phyloP scores from a whole-genome alignment of 2,329 filamentous ascomycete species.

The Talaromyces marneffei region DNA sequence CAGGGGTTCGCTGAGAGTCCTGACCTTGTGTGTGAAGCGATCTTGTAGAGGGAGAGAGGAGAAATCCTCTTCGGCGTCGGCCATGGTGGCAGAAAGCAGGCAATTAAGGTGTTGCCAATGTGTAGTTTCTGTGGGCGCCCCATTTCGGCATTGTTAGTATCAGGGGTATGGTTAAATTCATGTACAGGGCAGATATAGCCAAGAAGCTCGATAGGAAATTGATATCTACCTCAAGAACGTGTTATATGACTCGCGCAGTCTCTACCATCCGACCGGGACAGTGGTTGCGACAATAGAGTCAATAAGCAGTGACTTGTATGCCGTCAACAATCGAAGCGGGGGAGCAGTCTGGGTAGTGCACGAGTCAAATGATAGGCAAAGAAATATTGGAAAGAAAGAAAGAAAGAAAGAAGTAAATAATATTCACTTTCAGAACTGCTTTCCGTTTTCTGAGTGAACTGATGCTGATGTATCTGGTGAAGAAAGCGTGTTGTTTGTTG shows the following conservation, averaged over 20 bases:
- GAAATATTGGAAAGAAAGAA: neutral
- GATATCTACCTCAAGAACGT: neutral
- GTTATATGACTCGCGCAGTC: neutral
- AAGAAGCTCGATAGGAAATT: neutral
- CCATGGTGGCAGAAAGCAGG: constrained; percentile 27
- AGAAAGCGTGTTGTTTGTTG: neutral
- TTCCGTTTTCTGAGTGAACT: neutral
- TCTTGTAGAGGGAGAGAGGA: constrained; percentile 39
- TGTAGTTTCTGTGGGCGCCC: neutral
- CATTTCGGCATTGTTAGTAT: neutral
- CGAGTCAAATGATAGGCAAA: neutral
- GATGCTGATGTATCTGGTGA: neutral
- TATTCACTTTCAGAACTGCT: neutral
- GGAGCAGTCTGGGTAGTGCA: neutral
- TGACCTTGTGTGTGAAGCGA: constrained; percentile 40
- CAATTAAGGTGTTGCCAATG: constrained; percentile 9
- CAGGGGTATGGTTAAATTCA: neutral
- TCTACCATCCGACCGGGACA: neutral
- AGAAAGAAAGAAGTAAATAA: neutral
- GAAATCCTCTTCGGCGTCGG: constrained; percentile 40
- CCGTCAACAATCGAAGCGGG: constrained; percentile 9
- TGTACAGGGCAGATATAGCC: neutral
- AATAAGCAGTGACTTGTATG: neutral
- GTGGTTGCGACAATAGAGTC: neutral
- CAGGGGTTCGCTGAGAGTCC: constrained; percentile 5